Evolutionary conservation across 2,329 filamentous ascomycete species (phyloP).

Genomic region (Ramularia endophylla): DNA sequence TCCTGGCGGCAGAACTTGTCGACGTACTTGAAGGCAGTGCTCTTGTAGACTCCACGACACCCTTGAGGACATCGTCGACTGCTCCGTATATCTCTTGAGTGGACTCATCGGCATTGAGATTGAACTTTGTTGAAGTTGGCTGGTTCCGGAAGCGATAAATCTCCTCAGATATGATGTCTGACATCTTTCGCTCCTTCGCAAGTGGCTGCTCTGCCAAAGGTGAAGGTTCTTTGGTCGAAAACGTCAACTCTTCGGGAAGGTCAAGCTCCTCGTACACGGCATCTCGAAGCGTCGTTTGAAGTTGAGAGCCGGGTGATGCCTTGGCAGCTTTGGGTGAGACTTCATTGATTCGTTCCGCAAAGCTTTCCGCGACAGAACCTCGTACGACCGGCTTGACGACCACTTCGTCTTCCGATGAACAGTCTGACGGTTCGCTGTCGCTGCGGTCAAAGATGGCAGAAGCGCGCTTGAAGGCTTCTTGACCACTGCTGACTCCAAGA

Average conservation of each 20-base stretch:
- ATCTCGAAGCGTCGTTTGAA: background rate
- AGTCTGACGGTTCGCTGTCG: slow-evolving; percentile 5
- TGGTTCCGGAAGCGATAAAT: no score
- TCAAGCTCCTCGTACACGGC: background rate
- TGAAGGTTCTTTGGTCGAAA: no score
- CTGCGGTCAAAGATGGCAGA: slow-evolving; percentile 1
- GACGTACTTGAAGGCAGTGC: slow-evolving; percentile 19
- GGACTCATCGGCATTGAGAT: slow-evolving; percentile 1
- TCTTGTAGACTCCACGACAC: slow-evolving; percentile 15
- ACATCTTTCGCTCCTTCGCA: no score
- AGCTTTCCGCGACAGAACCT: slow-evolving; percentile 13
- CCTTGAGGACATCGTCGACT: slow-evolving; percentile 13
- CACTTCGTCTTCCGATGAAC: slow-evolving; percentile 3
- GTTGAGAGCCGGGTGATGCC: background rate
- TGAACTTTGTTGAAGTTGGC: background rate
- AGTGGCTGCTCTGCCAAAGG: no score
- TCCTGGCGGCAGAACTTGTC: slow-evolving; percentile 1
- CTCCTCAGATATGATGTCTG: no score
- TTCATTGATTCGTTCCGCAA: slow-evolving; percentile 3
- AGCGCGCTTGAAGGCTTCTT: slow-evolving; percentile 2
- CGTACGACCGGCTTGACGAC: background rate
- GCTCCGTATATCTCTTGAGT: slow-evolving; percentile 13
- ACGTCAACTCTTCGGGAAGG: background rate
- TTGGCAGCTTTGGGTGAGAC: background rate
- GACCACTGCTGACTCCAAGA: slow-evolving; percentile 2